Conservation (phyloP, 2,329 filamentous ascomycete species). For the Trichophyton benhamiae region DNA sequence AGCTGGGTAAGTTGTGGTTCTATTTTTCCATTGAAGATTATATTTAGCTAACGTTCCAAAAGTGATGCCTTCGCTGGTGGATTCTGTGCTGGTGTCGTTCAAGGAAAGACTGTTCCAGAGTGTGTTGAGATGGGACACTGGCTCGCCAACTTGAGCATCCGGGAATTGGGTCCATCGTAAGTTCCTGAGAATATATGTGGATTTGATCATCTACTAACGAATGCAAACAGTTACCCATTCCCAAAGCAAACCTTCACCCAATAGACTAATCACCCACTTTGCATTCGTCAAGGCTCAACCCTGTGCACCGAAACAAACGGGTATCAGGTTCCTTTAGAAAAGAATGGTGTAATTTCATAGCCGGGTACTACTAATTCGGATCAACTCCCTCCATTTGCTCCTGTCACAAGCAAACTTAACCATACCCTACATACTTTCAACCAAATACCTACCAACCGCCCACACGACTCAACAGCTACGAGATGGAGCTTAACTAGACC, state of each 20-base stretch:
- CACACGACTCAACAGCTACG: neutral
- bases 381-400: neutral
- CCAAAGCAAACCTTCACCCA: slow-evolving; percentile 64
- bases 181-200: slow-evolving; percentile 28
- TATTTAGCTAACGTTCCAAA: neutral
- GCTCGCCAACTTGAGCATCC: slow-evolving; percentile 86
- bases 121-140: slow-evolving; percentile 89
- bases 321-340: neutral
- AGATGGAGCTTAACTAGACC: neutral
- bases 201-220: neutral
- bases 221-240: slow-evolving; percentile 57
- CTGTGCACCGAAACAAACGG: slow-evolving; percentile 3
- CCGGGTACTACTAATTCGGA: neutral
- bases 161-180: slow-evolving; percentile 92
- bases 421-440: neutral
- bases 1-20: slow-evolving; percentile 47
- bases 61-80: slow-evolving; percentile 93
- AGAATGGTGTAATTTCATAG: neutral
- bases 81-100: slow-evolving; percentile 76
- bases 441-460: neutral
- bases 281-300: slow-evolving; percentile 8
- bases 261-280: slow-evolving; percentile 13
- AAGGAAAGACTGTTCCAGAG: slow-evolving; percentile 67
- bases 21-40: neutral
- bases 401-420: neutral